phyloP scores from a whole-genome alignment of 257 asterid genomes.

The Forsythia suspensa region DNA sequence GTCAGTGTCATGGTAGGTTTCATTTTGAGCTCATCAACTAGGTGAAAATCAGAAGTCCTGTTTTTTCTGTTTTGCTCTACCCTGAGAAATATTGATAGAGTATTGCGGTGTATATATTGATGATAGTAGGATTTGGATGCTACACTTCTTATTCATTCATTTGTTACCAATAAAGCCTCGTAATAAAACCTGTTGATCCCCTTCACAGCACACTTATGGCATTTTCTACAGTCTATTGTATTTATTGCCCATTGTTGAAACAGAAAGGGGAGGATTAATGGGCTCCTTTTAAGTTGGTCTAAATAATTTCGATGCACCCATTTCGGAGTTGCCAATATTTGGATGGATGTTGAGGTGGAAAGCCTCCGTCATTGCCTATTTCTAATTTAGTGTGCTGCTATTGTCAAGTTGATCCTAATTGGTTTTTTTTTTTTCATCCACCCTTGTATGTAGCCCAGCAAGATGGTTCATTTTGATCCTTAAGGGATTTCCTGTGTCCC shows the following conservation, averaged over 20 bases:
- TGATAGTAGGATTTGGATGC: not conserved
- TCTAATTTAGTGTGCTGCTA: not conserved
- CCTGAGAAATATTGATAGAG: not conserved
- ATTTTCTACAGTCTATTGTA: not conserved
- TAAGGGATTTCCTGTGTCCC: not conserved
- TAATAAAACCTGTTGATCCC: not conserved
- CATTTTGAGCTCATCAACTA: constrained; percentile 14
- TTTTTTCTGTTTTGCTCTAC: not conserved
- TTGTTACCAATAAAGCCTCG: not conserved
- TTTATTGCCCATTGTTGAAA: not conserved
- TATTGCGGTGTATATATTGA: not conserved
- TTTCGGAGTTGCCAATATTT: not conserved
- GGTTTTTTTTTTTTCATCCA: not conserved
- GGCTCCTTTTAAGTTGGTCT: not conserved
- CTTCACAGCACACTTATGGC: not conserved
- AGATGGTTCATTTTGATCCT: not conserved
- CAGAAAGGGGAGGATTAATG: not conserved
- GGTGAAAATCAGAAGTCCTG: not conserved
- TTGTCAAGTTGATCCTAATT: not conserved
- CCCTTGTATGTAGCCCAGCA: not conserved
- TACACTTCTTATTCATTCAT: not conserved
- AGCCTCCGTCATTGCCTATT: not conserved
- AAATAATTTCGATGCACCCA: not conserved
- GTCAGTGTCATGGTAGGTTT: not conserved
- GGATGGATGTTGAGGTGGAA: not conserved